These are phyloP conservation scores for Primulina tabacum DNA, from an alignment of 257 asterid species.

Conservation along the genomic window DNA sequence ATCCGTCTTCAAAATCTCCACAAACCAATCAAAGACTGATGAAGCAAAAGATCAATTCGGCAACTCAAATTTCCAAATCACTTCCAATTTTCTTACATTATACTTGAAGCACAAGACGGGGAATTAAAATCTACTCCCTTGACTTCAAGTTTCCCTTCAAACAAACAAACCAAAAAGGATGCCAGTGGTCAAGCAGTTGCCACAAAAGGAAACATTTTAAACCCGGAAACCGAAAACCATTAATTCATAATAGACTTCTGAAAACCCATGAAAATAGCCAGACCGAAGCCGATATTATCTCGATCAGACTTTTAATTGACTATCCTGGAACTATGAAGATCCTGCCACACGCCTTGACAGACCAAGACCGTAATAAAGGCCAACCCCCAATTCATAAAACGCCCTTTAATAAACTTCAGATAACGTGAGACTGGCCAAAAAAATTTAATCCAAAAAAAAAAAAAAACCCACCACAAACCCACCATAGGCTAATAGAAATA, in stretches of 20 bases:
- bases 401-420: slow-evolving; percentile 13
- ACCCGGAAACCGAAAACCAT: not conserved
- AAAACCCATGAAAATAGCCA: not conserved
- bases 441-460: not conserved
- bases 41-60: slow-evolving; percentile 14
- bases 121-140: not conserved
- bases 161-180: slow-evolving; percentile 1
- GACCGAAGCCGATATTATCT: not conserved
- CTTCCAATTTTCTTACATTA: slow-evolving; percentile 1
- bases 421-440: slow-evolving; percentile 1
- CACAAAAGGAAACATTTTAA: not conserved
- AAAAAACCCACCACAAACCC: slow-evolving; percentile 13
- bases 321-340: not conserved
- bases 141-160: slow-evolving; percentile 15
- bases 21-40: slow-evolving; percentile 23
- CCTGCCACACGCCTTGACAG: not conserved
- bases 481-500: slow-evolving; percentile 4
- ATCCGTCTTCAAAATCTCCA: slow-evolving; percentile 9
- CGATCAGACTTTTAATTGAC: not conserved
- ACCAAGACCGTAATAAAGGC: not conserved
- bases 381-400: slow-evolving; percentile 26
- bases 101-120: slow-evolving; percentile 1
- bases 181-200: slow-evolving; percentile 11
- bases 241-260: not conserved
- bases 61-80: slow-evolving; percentile 1